Evolutionary conservation across 441 rosid genomes (phyloP), one percentile per base, ranked within the genome.

Genomic region (Euphorbia corollata): DNA sequence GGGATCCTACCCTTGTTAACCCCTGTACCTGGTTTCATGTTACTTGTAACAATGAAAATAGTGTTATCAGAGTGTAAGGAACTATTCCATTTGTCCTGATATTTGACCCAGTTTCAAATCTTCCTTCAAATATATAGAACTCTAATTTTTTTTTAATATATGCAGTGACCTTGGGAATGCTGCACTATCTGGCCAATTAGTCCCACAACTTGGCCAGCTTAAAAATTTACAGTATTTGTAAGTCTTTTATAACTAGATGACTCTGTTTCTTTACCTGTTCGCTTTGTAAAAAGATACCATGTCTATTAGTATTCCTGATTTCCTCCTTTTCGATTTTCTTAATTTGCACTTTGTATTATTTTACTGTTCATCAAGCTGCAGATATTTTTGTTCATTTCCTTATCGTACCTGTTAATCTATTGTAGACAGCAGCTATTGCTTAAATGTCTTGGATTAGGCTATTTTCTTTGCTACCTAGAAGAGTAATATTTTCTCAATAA

Each of bases 11-110:
- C 20, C 95, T 93, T 71, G 99, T 93, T 71, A 93, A 93, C 68
- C 99, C 99, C 51, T 91, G 99, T 74, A 91, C 97, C 23, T 93
- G 99, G 97, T 93, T 91, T 77, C 99, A 93, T 63, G 97, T 93
- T 60, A 93, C 99, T 15, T 93, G 99, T 70, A 90, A 91, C 80
- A 89, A 85, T 78, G 98, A 91, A 66, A 91, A 91, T 77, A 91
- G 98, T 73, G 98, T 91, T 62, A 87, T 86, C 61, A 80, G 98
- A 83, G 98, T 91, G 98, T 91, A 84, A 82, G 79, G 39, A 69
- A 70, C 75, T 68, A n/a, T 2, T 2, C 54, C 19, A 5, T 54
- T 56, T 54, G 15, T 47, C 22, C 16, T 27, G 23, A 36, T 39
- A 54, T 9, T 59, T 61, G 18, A 19, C 13, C 22, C 47, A 38